Evolutionary conservation across 345 rosid genomes (phyloP).

Genomic region (Aquilaria malaccensis): DNA sequence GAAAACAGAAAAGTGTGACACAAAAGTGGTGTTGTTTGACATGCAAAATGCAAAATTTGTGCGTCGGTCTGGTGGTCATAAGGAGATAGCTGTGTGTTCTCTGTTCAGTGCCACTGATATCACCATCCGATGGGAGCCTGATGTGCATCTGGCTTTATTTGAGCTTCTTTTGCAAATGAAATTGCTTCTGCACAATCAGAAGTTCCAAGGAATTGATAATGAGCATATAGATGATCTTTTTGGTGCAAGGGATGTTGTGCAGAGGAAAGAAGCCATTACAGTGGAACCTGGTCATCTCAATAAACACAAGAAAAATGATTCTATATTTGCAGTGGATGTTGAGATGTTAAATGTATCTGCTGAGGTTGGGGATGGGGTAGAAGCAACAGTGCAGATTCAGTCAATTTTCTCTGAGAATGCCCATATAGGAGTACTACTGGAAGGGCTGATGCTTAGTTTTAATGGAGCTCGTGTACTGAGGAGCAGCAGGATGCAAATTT

Average conservation of each 20-base stretch:
- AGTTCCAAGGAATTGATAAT: conserved; percentile 38
- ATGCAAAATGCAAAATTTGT: conserved; percentile 86
- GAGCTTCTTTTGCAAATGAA: conserved; percentile 71
- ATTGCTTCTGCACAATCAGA: conserved; percentile 48
- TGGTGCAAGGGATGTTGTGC: conserved; percentile 31
- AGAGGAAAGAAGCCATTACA: conserved; percentile 32
- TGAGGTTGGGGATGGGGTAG: conserved; percentile 92
- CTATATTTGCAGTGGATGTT: conserved; percentile 93
- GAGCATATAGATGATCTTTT: conserved; percentile 28
- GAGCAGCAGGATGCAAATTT: conserved; percentile 93
- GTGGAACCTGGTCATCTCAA: conserved; percentile 39
- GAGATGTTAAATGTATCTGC: conserved; percentile 77
- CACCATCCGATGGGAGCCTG: conserved; percentile 90
- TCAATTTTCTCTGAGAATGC: conserved; percentile 99
- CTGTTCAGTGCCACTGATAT: conserved; percentile 93
- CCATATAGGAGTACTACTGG: conserved; percentile 88
- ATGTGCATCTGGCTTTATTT: conserved; percentile 63
- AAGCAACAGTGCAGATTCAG: conserved; percentile 63
- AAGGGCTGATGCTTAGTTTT: conserved; percentile 67
- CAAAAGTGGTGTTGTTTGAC: conserved; percentile 61
- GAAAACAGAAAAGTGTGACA: conserved; percentile 47
- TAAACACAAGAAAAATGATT: conserved; percentile 71
- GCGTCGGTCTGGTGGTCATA: conserved; percentile 80
- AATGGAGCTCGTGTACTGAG: conserved; percentile 67
- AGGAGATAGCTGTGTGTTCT: conserved; percentile 82